Conservation (phyloP, 257 asterid genomes). For the Echites panduratus region DNA sequence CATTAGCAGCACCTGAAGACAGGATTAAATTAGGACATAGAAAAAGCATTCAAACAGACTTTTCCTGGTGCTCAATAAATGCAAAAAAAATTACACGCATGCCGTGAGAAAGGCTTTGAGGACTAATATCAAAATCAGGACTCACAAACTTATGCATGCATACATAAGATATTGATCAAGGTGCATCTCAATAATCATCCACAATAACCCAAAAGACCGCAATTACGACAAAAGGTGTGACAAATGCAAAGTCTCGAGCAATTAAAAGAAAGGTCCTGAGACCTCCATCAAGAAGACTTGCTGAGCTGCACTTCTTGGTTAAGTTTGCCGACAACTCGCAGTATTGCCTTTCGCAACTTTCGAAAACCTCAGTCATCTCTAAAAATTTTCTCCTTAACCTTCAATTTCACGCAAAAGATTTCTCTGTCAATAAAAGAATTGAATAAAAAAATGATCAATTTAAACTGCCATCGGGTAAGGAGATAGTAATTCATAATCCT, state of each 20-base stretch:
- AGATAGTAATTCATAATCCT: background rate
- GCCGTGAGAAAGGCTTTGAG: no score
- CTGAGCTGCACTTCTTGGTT: conserved; percentile 22
- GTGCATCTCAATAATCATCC: background rate
- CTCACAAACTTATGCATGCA: no score
- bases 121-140: no score
- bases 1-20: background rate
- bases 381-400: background rate
- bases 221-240: background rate
- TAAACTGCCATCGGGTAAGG: background rate
- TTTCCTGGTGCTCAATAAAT: no score
- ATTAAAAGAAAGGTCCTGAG: background rate
- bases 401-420: background rate
- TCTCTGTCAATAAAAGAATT: background rate
- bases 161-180: background rate
- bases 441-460: background rate
- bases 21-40: background rate
- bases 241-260: background rate
- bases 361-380: conserved; percentile 22
- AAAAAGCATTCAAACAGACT: background rate
- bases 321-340: conserved; percentile 23
- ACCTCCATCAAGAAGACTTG: conserved; percentile 25
- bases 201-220: background rate
- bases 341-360: conserved; percentile 22
- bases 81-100: no score